These are phyloP conservation scores for Amyloporia xantha DNA, from an alignment of 768 basidiomycete genomes.

Conservation along the genomic window DNA sequence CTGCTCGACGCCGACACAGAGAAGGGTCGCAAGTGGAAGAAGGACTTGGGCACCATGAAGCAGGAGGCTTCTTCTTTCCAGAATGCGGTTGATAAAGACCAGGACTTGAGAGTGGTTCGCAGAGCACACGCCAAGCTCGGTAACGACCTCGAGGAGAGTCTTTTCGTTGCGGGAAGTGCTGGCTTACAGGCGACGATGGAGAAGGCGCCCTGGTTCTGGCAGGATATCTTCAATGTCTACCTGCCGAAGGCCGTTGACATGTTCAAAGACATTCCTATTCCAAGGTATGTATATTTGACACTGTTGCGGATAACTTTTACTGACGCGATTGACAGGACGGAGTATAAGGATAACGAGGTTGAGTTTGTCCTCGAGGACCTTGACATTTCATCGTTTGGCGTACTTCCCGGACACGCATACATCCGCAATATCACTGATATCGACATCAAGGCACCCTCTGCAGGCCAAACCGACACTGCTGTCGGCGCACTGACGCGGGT, in stretches of 20 bases:
- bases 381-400: slow-evolving; percentile 57
- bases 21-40: slow-evolving; percentile 43
- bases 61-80: slow-evolving; percentile 39
- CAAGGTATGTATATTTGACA: slow-evolving; percentile 37
- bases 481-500: slow-evolving; percentile 63
- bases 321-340: slow-evolving; percentile 39
- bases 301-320: not conserved
- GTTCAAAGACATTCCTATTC: slow-evolving; percentile 61
- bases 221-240: slow-evolving; percentile 78
- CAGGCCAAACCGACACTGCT: slow-evolving; percentile 36
- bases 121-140: slow-evolving; percentile 44
- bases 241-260: slow-evolving; percentile 48
- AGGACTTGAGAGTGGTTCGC: slow-evolving; percentile 40
- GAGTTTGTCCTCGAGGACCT: slow-evolving; percentile 75
- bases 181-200: slow-evolving; percentile 50
- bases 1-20: slow-evolving; percentile 40
- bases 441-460: slow-evolving; percentile 41
- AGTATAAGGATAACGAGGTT: slow-evolving; percentile 60
- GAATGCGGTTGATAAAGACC: slow-evolving; percentile 39
- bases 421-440: slow-evolving; percentile 65
- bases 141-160: slow-evolving; percentile 40
- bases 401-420: slow-evolving; percentile 65
- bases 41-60: slow-evolving; percentile 40
- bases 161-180: slow-evolving; percentile 31
- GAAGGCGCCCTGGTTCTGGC: slow-evolving; percentile 70